Evolutionary conservation across 495 filamentous ascomycete species (phyloP).

Genomic region (Xanthoparmelia taractica): DNA sequence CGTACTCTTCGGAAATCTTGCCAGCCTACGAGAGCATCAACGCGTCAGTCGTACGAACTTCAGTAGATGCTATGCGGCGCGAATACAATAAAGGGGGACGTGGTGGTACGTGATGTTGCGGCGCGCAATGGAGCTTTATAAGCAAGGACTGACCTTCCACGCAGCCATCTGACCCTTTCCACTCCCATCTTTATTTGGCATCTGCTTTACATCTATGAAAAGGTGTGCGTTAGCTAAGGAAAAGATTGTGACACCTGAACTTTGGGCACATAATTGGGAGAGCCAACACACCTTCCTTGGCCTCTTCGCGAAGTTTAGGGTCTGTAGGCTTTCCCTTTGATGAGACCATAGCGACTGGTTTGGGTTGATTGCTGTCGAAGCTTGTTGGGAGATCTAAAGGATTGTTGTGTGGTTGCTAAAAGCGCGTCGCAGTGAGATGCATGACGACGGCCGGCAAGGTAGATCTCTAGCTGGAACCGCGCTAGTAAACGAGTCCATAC

Average conservation of each 20-base stretch:
- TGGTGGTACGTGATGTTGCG: neutral
- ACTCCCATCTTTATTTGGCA: slow-evolving; percentile 47
- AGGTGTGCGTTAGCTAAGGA: slow-evolving; percentile 10
- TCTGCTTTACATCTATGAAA: slow-evolving; percentile 29
- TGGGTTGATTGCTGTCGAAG: neutral
- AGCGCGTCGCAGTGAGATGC: slow-evolving; percentile 23
- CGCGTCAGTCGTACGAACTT: neutral
- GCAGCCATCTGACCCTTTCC: slow-evolving; percentile 50
- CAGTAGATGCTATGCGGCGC: neutral
- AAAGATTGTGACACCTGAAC: neutral
- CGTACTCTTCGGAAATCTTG: slow-evolving; percentile 49
- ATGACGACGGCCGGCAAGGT: slow-evolving; percentile 18
- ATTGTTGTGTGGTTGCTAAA: slow-evolving; percentile 9
- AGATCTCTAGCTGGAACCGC: slow-evolving; percentile 13
- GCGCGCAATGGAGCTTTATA: neutral
- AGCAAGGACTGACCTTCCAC: slow-evolving; percentile 42
- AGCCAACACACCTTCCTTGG: slow-evolving; percentile 35
- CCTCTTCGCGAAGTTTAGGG: slow-evolving; percentile 43
- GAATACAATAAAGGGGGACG: neutral
- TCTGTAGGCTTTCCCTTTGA: slow-evolving; percentile 49
- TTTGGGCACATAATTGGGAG: neutral
- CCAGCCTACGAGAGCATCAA: slow-evolving; percentile 26
- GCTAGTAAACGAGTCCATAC: slow-evolving; percentile 14
- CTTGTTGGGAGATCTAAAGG: neutral
- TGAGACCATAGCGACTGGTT: slow-evolving; percentile 31